Evolutionary conservation across 768 basidiomycete genomes (phyloP), one percentile per base, ranked within the genome.

Genomic region (Termitomyces eurrhizus): DNA sequence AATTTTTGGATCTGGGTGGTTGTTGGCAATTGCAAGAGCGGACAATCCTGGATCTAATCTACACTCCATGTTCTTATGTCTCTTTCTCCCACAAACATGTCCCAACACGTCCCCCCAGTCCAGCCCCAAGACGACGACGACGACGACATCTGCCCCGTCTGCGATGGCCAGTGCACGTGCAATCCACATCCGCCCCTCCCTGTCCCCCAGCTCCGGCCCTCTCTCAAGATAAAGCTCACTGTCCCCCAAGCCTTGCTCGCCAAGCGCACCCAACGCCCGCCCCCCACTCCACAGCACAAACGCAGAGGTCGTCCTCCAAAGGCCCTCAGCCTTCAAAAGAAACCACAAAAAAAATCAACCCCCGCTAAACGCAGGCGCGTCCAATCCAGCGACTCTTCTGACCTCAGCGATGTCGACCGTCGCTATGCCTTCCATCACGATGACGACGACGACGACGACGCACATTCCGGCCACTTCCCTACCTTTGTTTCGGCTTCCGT

Each of bases 151-250:
- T 93, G 91, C 73, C 91, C 90, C 8, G 90, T 93, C 64, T 93
- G 91, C 89, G 92, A 93, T 80, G 87, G 89, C 69, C 87, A 90
- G 70, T 93, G 91, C 79, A 92, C 89, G 35, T 93, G 91, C 80
- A 42, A 18, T 73, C 66, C 70, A 57, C 69, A 66, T 61, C 61
- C 69, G 9, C 64, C 76, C 9, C 63, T 73, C 69, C 61, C 76
- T 70, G 78, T 77, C 73, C 60, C 69, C 70, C 68, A 72, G 71
- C 73, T 70, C 61, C 70, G 67, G 72, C 75, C 75, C 1, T 74
- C 83, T 5, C 80, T 90, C 68, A 91, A 90, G 78, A 89, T 90
- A 76, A 88, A 85, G 72, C 82, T 90, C 62, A 85, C 85, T 52
- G 77, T 88, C 14, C 87, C 87, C 16, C 82, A 78, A 52, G 79